phyloP scores from a whole-genome alignment of 176 grass and related monocot species.

The Triticum monococcum region DNA sequence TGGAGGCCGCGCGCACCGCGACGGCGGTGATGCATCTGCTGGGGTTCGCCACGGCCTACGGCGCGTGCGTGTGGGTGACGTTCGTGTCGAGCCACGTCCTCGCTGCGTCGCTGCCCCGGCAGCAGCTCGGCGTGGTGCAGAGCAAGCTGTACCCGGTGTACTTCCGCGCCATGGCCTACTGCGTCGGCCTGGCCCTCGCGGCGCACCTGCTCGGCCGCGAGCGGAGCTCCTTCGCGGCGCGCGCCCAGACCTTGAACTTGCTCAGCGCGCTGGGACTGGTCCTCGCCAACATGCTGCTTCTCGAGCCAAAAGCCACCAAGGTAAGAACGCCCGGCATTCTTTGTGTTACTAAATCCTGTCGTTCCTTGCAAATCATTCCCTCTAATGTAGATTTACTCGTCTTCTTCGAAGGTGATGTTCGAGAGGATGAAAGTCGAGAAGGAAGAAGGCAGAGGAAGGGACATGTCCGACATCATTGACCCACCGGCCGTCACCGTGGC shows the following conservation, averaged over 20 bases:
- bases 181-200: conserved; percentile 43
- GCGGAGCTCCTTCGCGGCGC: conserved; percentile 24
- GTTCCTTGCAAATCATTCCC: background rate
- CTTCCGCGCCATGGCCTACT: conserved; percentile 68
- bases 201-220: conserved; percentile 54
- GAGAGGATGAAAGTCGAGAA: conserved; percentile 86
- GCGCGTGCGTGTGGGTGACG: conserved; percentile 77
- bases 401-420: conserved; percentile 59
- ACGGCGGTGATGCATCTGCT: conserved; percentile 58
- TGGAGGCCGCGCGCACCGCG: conserved; percentile 27
- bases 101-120: conserved; percentile 44
- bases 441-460: conserved; percentile 81
- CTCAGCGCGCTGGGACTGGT: conserved; percentile 46
- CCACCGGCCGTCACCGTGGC: conserved; percentile 5
- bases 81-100: conserved; percentile 85
- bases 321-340: conserved; percentile 16
- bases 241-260: conserved; percentile 67
- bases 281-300: conserved; percentile 55
- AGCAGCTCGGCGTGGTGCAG: conserved; percentile 80
- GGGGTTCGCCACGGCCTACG: conserved; percentile 62
- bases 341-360: background rate
- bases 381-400: background rate
- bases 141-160: conserved; percentile 92
- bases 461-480: conserved; percentile 56
- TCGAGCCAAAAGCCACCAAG: conserved; percentile 82